Evolutionary conservation across 129 eudicot species (phyloP).

Genomic region (Gnaphalium uliginosum): DNA sequence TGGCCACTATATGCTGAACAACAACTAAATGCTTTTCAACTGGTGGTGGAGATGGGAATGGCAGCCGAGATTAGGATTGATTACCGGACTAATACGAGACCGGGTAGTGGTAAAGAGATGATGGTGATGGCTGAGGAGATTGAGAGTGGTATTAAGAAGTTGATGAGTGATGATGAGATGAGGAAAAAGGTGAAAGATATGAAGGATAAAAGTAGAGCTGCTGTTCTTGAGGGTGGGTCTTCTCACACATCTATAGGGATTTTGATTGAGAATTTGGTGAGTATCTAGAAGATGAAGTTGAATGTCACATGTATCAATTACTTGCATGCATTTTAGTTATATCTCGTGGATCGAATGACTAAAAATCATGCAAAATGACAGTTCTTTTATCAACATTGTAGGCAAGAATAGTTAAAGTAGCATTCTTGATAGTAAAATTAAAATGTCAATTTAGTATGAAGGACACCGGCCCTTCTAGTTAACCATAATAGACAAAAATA

Average conservation of each 20-base stretch:
- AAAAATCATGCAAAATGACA: too few relatives aligned
- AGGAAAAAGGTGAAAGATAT: slow-evolving; percentile 39
- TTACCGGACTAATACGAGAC: not conserved
- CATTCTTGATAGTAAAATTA: too few relatives aligned
- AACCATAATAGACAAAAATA: not conserved
- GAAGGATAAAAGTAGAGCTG: slow-evolving; percentile 40
- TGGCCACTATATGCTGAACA: slow-evolving; percentile 59
- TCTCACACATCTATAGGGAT: slow-evolving; percentile 28
- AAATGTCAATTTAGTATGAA: too few relatives aligned
- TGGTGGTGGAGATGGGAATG: slow-evolving; percentile 39
- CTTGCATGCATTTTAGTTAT: too few relatives aligned
- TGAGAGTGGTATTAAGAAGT: slow-evolving; percentile 18
- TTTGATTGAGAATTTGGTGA: slow-evolving; percentile 17
- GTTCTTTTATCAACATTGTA: too few relatives aligned
- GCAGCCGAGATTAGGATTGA: slow-evolving; percentile 35
- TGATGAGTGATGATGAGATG: slow-evolving; percentile 29
- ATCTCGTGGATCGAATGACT: too few relatives aligned
- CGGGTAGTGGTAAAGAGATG: not conserved
- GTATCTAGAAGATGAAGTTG: too few relatives aligned
- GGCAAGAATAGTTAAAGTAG: too few relatives aligned
- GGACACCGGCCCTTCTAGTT: too few relatives aligned
- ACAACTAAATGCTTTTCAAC: slow-evolving; percentile 34
- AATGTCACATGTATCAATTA: too few relatives aligned
- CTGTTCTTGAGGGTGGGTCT: slow-evolving; percentile 43
- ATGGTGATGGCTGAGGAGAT: slow-evolving; percentile 37